Evolutionary conservation across 495 filamentous ascomycete species (phyloP), one percentile per base, ranked within the genome.

Genomic region (Aspergillus nanangensis): DNA sequence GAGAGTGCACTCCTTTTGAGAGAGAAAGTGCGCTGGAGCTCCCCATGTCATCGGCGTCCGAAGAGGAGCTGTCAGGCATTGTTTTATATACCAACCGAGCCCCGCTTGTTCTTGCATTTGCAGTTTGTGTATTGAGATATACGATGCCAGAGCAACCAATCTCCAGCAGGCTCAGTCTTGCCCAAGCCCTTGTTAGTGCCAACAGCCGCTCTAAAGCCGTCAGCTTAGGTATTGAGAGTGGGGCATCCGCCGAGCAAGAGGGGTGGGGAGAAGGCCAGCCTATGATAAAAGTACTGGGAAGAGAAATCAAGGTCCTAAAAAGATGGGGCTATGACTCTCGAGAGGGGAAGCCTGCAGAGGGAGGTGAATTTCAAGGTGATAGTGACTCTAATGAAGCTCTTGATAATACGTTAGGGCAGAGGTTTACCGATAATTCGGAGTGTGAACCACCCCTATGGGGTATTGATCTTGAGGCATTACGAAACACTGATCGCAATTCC

Each of bases 121-220:
- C 85, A 1, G 77, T 90, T 13, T 76, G 76, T 47, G 60, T 91
- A 40, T 54, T 91, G 36, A 83, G 83, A 41, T 80, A 83, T 55
- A 90, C 88, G 0, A 91, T 88, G 82, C 86, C 88, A 0, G 81
- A 84, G 48, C 88, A 94, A 58, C 88, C 88, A 3, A 70, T 83
- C n/a, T 90, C 85, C 4, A 88, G 87, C 52, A 73, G 87, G 33
- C 63, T 93, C 18, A 91, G 87, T 58, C 66, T 94, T 18, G 86
- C 77, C 0, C 87, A 92, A 57, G 87, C 85, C 1, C 78, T 90
- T 7, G 84, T 91, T 18, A 89, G 87, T 56, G 79, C 79, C 27
- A 90, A 90, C 52, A 86, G 81, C 46, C 74, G 82, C 47, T 80
- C 77, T 11, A 89, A 89, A 57, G 88, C 88, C 20, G 74, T 83